Conservation (phyloP, 805 yeast genomes). For the Ascoidea tarda region DNA sequence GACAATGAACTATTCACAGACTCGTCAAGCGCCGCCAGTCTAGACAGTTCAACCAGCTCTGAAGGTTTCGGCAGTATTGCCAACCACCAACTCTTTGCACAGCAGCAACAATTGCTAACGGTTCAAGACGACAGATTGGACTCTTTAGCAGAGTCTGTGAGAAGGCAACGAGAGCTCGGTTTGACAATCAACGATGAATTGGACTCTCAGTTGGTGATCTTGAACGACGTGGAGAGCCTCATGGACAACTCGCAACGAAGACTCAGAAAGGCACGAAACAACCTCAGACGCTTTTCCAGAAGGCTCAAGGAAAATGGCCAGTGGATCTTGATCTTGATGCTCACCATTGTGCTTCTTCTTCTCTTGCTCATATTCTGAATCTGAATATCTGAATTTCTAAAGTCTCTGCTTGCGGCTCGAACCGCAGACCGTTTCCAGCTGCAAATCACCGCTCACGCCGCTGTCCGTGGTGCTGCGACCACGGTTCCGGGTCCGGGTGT, state of each 20-base stretch:
- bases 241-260: conserved; percentile 27
- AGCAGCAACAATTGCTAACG: conserved; percentile 32
- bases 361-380: conserved; percentile 23
- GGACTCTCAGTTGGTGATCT: conserved; percentile 30
- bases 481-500: too few relatives aligned
- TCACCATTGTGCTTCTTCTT: conserved; percentile 28
- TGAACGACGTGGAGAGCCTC: conserved; percentile 35
- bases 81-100: conserved; percentile 22
- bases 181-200: conserved; percentile 32
- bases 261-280: conserved; percentile 25
- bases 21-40: background rate
- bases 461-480: too few relatives aligned
- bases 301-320: conserved; percentile 33
- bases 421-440: too few relatives aligned
- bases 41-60: too few relatives aligned
- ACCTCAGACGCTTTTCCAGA: conserved; percentile 24
- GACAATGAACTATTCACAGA: background rate
- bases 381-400: background rate
- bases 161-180: conserved; percentile 30
- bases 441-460: too few relatives aligned
- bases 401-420: background rate
- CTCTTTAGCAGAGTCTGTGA: conserved; percentile 26
- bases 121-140: conserved; percentile 32
- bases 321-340: conserved; percentile 30
- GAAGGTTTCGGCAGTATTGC: conserved; percentile 6